Base-by-base conservation (phyloP, 192 early-diverging fungal species). In the Martensiomyces pterosporus region DNA sequence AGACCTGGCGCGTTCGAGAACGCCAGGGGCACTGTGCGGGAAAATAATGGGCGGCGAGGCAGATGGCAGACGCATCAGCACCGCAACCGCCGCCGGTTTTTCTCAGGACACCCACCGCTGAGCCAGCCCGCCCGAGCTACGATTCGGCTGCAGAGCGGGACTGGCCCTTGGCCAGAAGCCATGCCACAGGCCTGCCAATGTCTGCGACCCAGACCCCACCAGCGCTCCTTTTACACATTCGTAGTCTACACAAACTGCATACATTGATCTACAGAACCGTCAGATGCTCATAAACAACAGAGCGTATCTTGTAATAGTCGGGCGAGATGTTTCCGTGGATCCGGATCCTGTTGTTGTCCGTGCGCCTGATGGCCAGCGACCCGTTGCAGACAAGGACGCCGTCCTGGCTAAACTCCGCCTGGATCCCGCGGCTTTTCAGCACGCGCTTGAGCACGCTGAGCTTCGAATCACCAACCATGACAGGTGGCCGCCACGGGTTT, bases 351-450 rank as follows among this genome's bases (percentile, higher is more conserved):
- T 49, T 49, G 29, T 25, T 4, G n/a, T n/a, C n/a, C 0, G 37
- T 52, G 17, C 64, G 70, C 12, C 41, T 43, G 24, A 92, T 73
- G 6, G 82, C 82, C 14, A 91, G 82, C 8, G 80, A 76, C 34
- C 82, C 79, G 65, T 88, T 91, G 42, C 91, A 91, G 4, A 95
- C 85, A 36, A 98, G 64, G 25, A 91, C 77, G 39, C 90, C 90
- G 34, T 87, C 87, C 18, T 79, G 78, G 43, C 84, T 85, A 62
- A 98, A 97, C 49, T 89, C 83, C 9, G 91, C 85, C 3, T 67
- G 49, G 23, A 91, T 85, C 0, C 93, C 91, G 44, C 85, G 82
- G 3, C 69, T 56, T 15, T 79, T 80, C 24, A 96, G 64, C 3
- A 88, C 57, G 9, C 76, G 62, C 21, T 86, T 81, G 45, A 98